Conservation (phyloP, 208 protist genomes). For the Hexamita inflata region DNA sequence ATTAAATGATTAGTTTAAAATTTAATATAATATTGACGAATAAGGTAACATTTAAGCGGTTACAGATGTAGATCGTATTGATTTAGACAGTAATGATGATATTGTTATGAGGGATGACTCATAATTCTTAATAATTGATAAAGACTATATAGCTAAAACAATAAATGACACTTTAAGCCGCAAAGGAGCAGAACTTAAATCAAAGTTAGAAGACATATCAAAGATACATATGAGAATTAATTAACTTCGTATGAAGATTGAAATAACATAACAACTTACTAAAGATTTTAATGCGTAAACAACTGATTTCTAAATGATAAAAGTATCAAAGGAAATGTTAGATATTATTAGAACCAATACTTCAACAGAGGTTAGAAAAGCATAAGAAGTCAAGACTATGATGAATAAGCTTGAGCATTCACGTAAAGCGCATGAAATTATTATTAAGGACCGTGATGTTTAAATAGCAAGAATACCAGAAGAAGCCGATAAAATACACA, state of each 20-base stretch:
- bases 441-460: not conserved
- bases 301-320: not conserved
- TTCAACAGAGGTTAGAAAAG: not conserved
- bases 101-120: conserved; percentile 4
- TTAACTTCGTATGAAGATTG: not conserved
- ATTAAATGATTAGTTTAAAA: too few relatives aligned
- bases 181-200: too few relatives aligned
- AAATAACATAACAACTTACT: not conserved
- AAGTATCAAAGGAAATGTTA: conserved; percentile 18
- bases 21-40: too few relatives aligned
- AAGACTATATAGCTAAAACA: not conserved
- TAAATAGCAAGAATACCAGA: not conserved
- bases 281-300: conserved; percentile 11
- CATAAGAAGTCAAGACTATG: not conserved
- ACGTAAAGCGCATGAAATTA: not conserved
- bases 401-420: conserved; percentile 7
- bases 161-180: too few relatives aligned
- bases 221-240: too few relatives aligned
- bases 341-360: not conserved
- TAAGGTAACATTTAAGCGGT: too few relatives aligned
- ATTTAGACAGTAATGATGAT: too few relatives aligned
- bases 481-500: not conserved
- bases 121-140: not conserved
- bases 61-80: too few relatives aligned
- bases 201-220: too few relatives aligned